Conservation (phyloP, 2,329 filamentous ascomycete species). For the Pseudogymnoascus sp. region DNA sequence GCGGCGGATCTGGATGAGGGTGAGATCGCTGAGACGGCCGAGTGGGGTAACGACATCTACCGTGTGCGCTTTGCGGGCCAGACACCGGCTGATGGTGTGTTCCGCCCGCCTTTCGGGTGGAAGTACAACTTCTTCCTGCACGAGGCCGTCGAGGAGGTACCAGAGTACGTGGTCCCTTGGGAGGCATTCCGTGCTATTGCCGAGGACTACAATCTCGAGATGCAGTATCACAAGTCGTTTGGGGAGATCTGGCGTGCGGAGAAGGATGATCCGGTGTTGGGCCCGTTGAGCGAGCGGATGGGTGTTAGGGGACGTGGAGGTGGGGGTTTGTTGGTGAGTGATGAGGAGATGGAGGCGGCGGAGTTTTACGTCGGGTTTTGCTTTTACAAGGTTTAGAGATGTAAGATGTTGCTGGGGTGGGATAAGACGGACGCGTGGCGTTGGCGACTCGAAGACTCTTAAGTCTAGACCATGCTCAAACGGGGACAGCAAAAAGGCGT, state of each 20-base stretch:
- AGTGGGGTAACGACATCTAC: conserved; percentile 94
- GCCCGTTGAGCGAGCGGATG: conserved; percentile 90
- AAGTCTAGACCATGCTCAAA: background rate
- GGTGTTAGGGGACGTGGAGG: conserved; percentile 68
- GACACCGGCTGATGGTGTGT: conserved; percentile 78
- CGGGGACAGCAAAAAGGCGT: background rate
- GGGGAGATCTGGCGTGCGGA: conserved; percentile 86
- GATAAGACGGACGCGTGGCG: background rate
- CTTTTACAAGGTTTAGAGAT: conserved; percentile 78
- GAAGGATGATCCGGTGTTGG: conserved; percentile 74
- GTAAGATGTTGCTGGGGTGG: background rate
- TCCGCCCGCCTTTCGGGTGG: conserved; percentile 93
- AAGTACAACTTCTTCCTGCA: conserved; percentile 96
- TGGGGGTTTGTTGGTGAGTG: conserved; percentile 57
- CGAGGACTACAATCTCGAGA: conserved; percentile 91
- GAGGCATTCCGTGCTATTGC: conserved; percentile 92
- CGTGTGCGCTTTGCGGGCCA: conserved; percentile 77
- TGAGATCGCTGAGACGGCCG: conserved; percentile 55
- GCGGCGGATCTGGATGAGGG: conserved; percentile 49
- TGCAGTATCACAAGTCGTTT: conserved; percentile 90
- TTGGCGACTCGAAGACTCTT: background rate
- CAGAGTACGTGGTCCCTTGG: conserved; percentile 97
- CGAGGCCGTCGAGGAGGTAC: conserved; percentile 91
- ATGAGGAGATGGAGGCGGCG: conserved; percentile 87
- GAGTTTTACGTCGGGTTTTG: conserved; percentile 91